Evolutionary conservation across 495 filamentous ascomycete genomes (phyloP).

Genomic region (Penicillium steckii): DNA sequence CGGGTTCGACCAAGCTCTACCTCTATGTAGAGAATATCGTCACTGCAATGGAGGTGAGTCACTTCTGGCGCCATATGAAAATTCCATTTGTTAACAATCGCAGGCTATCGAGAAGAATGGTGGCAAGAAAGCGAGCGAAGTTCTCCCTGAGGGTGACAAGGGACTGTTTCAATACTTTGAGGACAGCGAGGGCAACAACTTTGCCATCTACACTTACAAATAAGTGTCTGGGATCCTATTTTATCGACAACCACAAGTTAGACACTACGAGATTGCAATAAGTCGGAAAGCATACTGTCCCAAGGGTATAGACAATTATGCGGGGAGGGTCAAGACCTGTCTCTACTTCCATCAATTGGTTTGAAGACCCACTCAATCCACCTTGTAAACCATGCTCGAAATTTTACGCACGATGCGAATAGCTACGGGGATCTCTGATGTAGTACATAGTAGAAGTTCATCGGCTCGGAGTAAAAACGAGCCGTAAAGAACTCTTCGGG

Average conservation of each 20-base stretch:
- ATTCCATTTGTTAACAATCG: neutral
- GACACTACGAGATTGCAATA: no score
- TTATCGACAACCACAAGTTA: no score
- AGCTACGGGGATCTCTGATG: no score
- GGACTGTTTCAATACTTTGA: slow-evolving; percentile 9
- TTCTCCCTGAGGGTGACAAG: slow-evolving; percentile 3
- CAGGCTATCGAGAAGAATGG: slow-evolving; percentile 10
- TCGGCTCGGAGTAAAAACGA: neutral
- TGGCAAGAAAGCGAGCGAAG: slow-evolving; percentile 4
- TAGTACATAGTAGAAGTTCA: neutral
- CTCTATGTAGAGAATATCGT: slow-evolving; percentile 9
- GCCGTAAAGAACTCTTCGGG: neutral
- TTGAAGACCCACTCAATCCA: no score
- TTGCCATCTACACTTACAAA: slow-evolving; percentile 7
- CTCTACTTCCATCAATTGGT: neutral
- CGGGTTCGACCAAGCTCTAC: slow-evolving; percentile 7
- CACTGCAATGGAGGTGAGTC: slow-evolving; percentile 2
- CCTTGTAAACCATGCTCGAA: no score
- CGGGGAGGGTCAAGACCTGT: neutral
- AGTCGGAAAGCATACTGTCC: neutral
- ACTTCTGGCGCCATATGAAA: neutral
- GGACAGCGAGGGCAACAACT: slow-evolving; percentile 5
- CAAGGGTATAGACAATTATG: neutral
- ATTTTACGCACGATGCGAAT: no score
- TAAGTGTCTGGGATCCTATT: neutral